A percentile compares a stretch with the other conserved stretches of the same genome.
phyloP scores from a whole-genome alignment of 176 grass and related monocot species.

The Phoenix dactylifera region DNA sequence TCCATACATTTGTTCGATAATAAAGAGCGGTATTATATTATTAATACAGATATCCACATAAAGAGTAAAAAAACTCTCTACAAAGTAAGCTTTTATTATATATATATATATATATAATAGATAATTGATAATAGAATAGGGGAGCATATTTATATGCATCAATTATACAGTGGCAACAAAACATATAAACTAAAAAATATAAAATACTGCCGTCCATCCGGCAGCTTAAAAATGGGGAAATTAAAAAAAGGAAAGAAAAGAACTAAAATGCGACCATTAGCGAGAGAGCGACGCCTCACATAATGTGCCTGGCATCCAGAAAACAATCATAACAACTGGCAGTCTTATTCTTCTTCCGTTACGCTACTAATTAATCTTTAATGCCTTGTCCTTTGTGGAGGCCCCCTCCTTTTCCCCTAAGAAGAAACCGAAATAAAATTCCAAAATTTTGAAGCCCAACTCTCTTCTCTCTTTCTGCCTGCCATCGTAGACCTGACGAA shows the following conservation, averaged over 20 bases:
- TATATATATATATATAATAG: too few relatives aligned
- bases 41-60: too few relatives aligned
- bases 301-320: conserved; percentile 16
- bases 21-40: too few relatives aligned
- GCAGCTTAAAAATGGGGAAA: conserved; percentile 19
- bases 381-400: conserved; percentile 26
- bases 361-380: conserved; percentile 5
- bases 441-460: neutral
- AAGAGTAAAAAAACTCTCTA: too few relatives aligned
- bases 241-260: neutral
- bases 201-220: conserved; percentile 5
- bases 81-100: too few relatives aligned
- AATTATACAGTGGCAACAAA: too few relatives aligned
- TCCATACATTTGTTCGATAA: too few relatives aligned
- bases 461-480: neutral
- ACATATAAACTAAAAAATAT: too few relatives aligned
- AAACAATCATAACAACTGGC: conserved; percentile 38
- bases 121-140: too few relatives aligned
- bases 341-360: conserved; percentile 35
- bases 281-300: conserved; percentile 16
- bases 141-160: too few relatives aligned
- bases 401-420: neutral
- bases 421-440: neutral
- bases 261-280: conserved; percentile 23
- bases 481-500: neutral